Percentiles rank a stretch among this genome's conserved stretches.
Evolutionary conservation across 202 grass and related monocot species (phyloP).

Genomic region (Carex sylvatica): DNA sequence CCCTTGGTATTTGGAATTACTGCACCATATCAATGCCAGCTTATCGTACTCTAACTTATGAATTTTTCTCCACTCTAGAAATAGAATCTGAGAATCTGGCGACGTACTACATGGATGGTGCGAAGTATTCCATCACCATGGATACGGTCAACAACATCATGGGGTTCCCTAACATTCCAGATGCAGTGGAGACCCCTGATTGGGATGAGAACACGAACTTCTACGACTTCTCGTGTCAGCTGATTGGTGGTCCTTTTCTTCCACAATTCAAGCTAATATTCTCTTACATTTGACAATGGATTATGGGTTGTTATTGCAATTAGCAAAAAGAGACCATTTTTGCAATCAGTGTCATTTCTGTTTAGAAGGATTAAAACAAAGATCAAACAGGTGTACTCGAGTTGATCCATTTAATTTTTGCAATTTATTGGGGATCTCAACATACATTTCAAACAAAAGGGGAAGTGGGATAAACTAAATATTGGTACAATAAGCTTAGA

Average conservation of each 20-base stretch:
- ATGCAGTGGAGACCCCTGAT: accelerated
- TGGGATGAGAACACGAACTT: too few species aligned
- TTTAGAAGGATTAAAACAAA: neutral
- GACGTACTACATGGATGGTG: too few species aligned
- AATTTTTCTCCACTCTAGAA: too few species aligned
- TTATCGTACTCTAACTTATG: too few species aligned
- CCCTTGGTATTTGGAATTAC: too few species aligned
- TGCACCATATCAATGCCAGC: too few species aligned
- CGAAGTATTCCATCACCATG: too few species aligned
- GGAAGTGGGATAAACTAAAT: neutral
- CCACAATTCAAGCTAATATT: neutral
- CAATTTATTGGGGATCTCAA: neutral
- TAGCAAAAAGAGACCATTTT: neutral
- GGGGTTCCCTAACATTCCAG: too few species aligned
- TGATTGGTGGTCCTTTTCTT: too few species aligned
- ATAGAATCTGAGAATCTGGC: too few species aligned
- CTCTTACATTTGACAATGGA: neutral
- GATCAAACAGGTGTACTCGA: neutral
- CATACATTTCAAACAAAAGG: neutral
- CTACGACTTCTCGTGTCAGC: too few species aligned
- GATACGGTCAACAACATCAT: accelerated
- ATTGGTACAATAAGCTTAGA: neutral
- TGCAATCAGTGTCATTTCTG: neutral
- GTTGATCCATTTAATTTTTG: neutral
- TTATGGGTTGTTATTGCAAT: neutral